Conservation (phyloP, 352 stramenopile species). For the Globisporangium echinulatum region DNA sequence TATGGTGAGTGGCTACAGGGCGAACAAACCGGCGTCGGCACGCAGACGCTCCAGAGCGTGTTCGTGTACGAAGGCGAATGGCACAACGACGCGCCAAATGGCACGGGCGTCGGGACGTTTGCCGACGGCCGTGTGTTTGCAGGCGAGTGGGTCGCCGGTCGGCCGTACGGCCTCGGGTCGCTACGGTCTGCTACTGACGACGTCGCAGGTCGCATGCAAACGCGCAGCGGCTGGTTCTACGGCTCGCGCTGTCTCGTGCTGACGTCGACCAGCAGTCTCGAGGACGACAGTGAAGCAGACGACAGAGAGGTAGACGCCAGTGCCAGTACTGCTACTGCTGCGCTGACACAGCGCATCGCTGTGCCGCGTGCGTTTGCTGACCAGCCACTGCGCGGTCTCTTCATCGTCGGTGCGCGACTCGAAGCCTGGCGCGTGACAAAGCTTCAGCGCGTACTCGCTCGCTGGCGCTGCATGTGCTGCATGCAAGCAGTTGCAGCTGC, state of each 20-base stretch:
- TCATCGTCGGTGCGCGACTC: conserved; percentile 16
- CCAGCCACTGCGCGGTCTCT: conserved; percentile 26
- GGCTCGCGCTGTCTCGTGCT: conserved; percentile 29
- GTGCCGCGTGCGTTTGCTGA: conserved; percentile 12
- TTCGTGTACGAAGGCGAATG: conserved; percentile 45
- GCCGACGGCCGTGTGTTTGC: conserved; percentile 32
- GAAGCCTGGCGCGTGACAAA: conserved; percentile 16
- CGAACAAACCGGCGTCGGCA: conserved; percentile 25
- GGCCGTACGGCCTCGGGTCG: conserved; percentile 31
- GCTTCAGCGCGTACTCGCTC: conserved; percentile 14
- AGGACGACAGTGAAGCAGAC: too few relatives aligned
- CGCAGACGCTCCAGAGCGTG: conserved; percentile 24
- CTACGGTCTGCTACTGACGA: conserved; percentile 7
- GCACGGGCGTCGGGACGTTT: conserved; percentile 42
- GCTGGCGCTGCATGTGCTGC: conserved; percentile 20
- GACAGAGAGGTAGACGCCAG: too few relatives aligned
- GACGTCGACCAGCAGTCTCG: conserved; percentile 1
- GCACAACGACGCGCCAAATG: conserved; percentile 8
- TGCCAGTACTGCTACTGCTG: too few relatives aligned
- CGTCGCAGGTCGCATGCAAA: conserved; percentile 6
- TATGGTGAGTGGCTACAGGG: conserved; percentile 37
- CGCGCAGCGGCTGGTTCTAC: conserved; percentile 38
- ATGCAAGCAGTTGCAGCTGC: conserved; percentile 15
- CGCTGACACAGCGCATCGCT: background rate
- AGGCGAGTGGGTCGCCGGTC: conserved; percentile 26